Conservation (phyloP, 2,329 filamentous ascomycete species). For the Kalmusia sp. region DNA sequence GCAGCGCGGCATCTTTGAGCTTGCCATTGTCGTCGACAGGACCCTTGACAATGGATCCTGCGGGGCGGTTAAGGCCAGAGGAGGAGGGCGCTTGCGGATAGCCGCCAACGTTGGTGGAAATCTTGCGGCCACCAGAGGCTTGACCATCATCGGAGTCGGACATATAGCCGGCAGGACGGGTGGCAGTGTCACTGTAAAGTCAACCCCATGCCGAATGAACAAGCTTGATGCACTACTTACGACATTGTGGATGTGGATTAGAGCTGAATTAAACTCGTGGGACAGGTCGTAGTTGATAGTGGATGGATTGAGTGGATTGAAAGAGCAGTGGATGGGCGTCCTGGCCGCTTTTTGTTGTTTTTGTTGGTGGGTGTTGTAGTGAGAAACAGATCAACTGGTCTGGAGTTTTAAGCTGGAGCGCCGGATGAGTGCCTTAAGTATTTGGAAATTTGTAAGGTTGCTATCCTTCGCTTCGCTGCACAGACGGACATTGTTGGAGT, state of each 20-base stretch:
- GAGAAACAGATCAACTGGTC: constrained; percentile 37
- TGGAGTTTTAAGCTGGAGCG: constrained; percentile 17
- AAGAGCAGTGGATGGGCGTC: constrained; percentile 14
- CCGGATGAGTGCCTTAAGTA: constrained; percentile 35
- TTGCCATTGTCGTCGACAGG: constrained; percentile 65
- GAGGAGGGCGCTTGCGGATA: constrained; percentile 45
- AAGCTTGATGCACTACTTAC: constrained; percentile 21
- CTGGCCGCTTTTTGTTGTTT: constrained; percentile 18
- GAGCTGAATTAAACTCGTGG: background rate
- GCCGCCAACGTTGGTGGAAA: constrained; percentile 27
- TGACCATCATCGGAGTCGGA: constrained; percentile 51
- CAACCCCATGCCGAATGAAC: background rate
- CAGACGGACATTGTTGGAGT: background rate
- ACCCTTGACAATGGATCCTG: constrained; percentile 60
- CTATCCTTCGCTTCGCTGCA: constrained; percentile 4
- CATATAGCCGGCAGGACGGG: constrained; percentile 38
- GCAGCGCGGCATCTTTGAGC: constrained; percentile 63
- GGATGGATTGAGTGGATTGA: constrained; percentile 2
- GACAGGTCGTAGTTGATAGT: background rate
- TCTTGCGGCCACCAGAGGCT: constrained; percentile 48
- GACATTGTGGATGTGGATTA: constrained; percentile 28
- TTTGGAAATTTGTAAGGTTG: constrained; percentile 3
- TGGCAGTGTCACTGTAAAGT: constrained; percentile 34
- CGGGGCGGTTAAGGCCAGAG: constrained; percentile 48
- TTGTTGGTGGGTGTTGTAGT: constrained; percentile 11